A percentile compares a stretch with the other conserved stretches of the same genome.
phyloP scores from a whole-genome alignment of 73 alveolate species.

The Durusdinium trenchii region DNA sequence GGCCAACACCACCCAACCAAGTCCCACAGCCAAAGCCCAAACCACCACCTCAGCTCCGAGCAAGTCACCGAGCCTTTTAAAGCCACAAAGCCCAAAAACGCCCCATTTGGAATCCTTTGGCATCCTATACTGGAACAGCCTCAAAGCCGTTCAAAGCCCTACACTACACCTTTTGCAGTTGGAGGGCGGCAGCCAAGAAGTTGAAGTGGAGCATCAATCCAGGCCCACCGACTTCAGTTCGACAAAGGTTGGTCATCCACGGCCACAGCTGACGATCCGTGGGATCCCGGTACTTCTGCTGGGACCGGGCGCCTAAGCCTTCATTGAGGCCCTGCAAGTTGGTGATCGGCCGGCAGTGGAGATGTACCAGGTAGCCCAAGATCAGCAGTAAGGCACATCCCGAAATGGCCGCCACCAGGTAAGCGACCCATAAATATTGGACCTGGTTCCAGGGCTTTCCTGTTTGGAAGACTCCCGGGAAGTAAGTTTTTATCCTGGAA shows the following conservation, averaged over 20 bases:
- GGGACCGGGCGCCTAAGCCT: conserved; percentile 52
- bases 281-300: conserved; percentile 46
- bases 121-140: not conserved
- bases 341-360: conserved; percentile 34
- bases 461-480: no score
- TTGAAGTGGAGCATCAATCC: conserved; percentile 82
- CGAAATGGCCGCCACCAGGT: not conserved
- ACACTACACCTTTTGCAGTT: not conserved
- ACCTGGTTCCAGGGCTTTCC: no score
- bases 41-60: conserved; percentile 19
- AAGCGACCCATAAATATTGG: conserved; percentile 56
- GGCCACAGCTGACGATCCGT: conserved; percentile 82
- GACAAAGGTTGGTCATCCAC: conserved; percentile 77
- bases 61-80: not conserved
- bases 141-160: not conserved
- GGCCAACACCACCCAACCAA: conserved; percentile 71
- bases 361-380: conserved; percentile 39
- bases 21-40: conserved; percentile 61
- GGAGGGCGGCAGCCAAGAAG: conserved; percentile 53
- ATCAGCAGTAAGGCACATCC: not conserved
- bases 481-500: no score
- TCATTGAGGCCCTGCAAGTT: conserved; percentile 32
- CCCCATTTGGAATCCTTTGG: no score
- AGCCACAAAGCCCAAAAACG: not conserved
- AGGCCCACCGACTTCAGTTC: conserved; percentile 72